phyloP scores from a whole-genome alignment of 2,329 filamentous ascomycete species.

The Verticillium klebahnii region DNA sequence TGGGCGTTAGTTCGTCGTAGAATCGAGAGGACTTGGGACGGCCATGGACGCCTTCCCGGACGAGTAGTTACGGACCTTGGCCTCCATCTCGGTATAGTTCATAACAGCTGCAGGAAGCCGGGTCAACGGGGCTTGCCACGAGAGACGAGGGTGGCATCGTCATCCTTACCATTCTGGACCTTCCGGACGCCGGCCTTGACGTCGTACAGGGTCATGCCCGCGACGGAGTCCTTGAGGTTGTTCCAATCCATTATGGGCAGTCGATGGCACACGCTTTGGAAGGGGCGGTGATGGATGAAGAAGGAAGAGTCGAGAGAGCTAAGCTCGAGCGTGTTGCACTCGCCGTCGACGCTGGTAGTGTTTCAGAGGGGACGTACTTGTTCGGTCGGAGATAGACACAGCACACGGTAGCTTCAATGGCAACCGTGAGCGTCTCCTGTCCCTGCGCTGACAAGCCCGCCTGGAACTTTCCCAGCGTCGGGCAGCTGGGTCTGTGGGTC shows the following conservation, averaged over 20 bases:
- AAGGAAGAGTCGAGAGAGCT: background rate
- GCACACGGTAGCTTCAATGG: background rate
- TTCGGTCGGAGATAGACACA: background rate
- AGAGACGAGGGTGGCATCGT: background rate
- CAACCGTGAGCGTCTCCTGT: background rate
- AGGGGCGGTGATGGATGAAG: background rate
- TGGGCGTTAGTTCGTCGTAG: constrained; percentile 12
- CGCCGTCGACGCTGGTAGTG: background rate
- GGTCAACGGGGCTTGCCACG: constrained; percentile 19
- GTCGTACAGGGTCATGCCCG: constrained; percentile 91
- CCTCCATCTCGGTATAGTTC: constrained; percentile 96
- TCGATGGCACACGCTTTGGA: background rate
- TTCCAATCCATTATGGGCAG: constrained; percentile 71
- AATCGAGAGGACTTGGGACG: background rate
- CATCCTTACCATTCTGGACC: constrained; percentile 81
- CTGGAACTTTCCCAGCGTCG: background rate
- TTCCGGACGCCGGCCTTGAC: constrained; percentile 92
- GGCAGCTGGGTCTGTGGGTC: background rate
- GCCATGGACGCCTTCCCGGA: background rate
- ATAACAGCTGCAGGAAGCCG: constrained; percentile 70
- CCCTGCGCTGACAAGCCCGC: background rate
- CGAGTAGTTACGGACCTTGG: constrained; percentile 42
- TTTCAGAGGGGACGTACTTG: background rate
- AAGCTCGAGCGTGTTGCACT: background rate
- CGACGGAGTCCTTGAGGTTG: constrained; percentile 79